These are phyloP conservation scores for Schizonepeta tenuifolia DNA, from an alignment of 257 asterid species.

Conservation along the genomic window DNA sequence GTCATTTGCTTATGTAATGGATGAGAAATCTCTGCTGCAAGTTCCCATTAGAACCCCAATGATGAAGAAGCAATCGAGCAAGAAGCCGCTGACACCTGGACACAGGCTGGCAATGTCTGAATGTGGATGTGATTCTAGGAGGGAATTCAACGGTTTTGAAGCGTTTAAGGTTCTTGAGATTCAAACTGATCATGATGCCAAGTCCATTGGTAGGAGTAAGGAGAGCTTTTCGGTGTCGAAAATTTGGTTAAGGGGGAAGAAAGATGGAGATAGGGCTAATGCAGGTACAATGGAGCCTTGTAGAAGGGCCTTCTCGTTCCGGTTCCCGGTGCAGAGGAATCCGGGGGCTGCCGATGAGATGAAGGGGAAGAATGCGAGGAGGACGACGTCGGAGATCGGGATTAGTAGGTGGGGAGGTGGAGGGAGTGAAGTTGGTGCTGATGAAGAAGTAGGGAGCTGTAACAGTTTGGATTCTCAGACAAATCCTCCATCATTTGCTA, in stretches of 20 bases:
- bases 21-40: conserved; percentile 64
- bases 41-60: conserved; percentile 76
- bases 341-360: conserved; percentile 31
- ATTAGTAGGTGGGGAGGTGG: conserved; percentile 59
- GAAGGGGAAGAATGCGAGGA: conserved; percentile 47
- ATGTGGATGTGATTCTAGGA: conserved; percentile 72
- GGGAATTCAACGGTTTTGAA: conserved; percentile 72
- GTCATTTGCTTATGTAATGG: conserved; percentile 91
- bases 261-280: conserved; percentile 41
- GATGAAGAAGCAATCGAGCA: conserved; percentile 61
- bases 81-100: conserved; percentile 66
- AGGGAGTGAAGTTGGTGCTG: conserved; percentile 51
- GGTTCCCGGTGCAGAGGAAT: conserved; percentile 47
- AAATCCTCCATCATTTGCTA: conserved; percentile 67
- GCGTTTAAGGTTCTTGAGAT: conserved; percentile 36
- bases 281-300: conserved; percentile 39
- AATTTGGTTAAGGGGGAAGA: conserved; percentile 73
- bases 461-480: conserved; percentile 65
- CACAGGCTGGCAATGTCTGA: conserved; percentile 79
- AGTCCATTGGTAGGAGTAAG: conserved; percentile 49
- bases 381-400: conserved; percentile 59
- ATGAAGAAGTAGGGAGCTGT: conserved; percentile 59
- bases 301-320: conserved; percentile 73
- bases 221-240: conserved; percentile 82
- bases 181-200: conserved; percentile 16